A percentile compares a stretch with the other conserved stretches of the same genome.
Conservation (phyloP, 495 filamentous ascomycete species). For the Daldinia childiae region DNA sequence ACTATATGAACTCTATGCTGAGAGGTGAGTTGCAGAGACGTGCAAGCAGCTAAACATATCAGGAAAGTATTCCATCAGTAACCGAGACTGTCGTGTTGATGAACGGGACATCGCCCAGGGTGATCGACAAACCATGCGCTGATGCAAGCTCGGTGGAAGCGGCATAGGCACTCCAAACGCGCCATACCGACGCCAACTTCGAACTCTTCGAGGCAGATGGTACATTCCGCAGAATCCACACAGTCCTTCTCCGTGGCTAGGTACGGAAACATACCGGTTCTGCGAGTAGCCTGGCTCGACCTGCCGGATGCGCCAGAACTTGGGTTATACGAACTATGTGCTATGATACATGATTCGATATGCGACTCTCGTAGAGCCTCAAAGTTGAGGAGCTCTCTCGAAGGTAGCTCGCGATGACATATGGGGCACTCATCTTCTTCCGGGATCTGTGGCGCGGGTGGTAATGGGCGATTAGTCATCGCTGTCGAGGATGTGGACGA, state of each 20-base stretch:
- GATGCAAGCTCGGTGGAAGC: conserved; percentile 83
- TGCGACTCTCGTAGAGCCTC: conserved; percentile 77
- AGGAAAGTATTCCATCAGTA: conserved; percentile 42
- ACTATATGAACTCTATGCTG: conserved; percentile 1
- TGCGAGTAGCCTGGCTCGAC: conserved; percentile 43
- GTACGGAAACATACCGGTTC: conserved; percentile 68
- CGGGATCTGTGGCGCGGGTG: conserved; percentile 55
- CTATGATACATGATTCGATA: conserved; percentile 76
- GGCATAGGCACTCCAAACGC: conserved; percentile 89
- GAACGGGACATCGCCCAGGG: conserved; percentile 64
- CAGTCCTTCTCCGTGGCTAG: conserved; percentile 93
- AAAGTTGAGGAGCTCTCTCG: conserved; percentile 65
- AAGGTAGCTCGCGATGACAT: conserved; percentile 80
- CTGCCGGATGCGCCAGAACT: conserved; percentile 16
- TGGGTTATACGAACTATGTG: conserved; percentile 54
- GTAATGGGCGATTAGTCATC: conserved; percentile 43
- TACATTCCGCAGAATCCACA: conserved; percentile 82
- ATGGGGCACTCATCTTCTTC: conserved; percentile 94
- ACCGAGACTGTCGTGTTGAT: conserved; percentile 62
- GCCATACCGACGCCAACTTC: conserved; percentile 84
- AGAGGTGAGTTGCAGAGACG: background rate
- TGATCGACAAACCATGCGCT: conserved; percentile 62
- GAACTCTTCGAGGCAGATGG: conserved; percentile 97
- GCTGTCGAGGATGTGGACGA: conserved; percentile 36
- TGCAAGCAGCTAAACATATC: background rate